These are phyloP conservation scores for Hyaloperonospora brassicae DNA, from an alignment of 352 stramenopile species.

Conservation along the genomic window DNA sequence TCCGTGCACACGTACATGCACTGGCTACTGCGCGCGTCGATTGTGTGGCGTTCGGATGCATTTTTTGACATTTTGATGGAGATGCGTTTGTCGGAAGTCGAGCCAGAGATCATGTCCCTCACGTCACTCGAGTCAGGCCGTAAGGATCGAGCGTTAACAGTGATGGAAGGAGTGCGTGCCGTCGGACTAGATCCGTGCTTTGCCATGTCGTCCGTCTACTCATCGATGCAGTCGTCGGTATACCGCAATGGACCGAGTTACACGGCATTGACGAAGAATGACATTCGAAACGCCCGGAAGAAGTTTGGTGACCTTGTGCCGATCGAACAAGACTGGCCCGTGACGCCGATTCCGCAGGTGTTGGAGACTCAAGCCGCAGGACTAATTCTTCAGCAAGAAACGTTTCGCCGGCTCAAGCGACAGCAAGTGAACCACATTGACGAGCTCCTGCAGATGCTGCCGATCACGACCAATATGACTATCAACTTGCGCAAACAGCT, in stretches of 20 bases:
- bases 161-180: conserved; percentile 83
- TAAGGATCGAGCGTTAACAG: conserved; percentile 74
- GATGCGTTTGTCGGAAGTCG: conserved; percentile 71
- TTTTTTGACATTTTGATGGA: conserved; percentile 85
- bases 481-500: conserved; percentile 82
- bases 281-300: conserved; percentile 36
- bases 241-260: conserved; percentile 59
- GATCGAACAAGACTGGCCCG: conserved; percentile 55
- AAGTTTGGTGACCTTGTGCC: conserved; percentile 63
- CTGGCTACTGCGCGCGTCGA: conserved; percentile 68
- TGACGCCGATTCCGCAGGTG: conserved; percentile 70
- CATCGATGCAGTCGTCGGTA: conserved; percentile 66
- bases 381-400: conserved; percentile 77
- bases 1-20: conserved; percentile 79
- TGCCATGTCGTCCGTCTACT: conserved; percentile 79
- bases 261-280: conserved; percentile 38
- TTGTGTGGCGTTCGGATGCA: conserved; percentile 73
- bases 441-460: conserved; percentile 71
- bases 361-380: conserved; percentile 76
- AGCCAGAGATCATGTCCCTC: conserved; percentile 76
- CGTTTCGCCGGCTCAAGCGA: conserved; percentile 76
- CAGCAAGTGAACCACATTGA: conserved; percentile 79
- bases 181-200: conserved; percentile 81
- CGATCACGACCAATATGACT: conserved; percentile 83
- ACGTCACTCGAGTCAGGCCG: conserved; percentile 78